These are phyloP conservation scores for Aspergillus candidus DNA, from an alignment of 2,329 filamentous ascomycete genomes.

Conservation along the genomic window DNA sequence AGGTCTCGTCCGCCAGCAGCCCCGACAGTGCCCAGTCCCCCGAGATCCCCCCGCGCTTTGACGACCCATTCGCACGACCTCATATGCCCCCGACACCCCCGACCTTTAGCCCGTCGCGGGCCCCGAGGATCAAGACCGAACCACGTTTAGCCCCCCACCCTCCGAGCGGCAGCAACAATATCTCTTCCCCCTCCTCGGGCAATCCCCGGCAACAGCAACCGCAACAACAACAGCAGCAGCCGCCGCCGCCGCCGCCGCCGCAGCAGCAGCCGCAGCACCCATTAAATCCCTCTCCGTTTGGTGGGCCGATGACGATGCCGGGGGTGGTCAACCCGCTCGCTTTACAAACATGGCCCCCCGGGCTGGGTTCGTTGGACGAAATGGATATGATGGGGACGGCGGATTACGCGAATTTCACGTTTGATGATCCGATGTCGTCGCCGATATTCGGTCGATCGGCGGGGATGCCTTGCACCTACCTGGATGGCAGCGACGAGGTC, in stretches of 20 bases:
- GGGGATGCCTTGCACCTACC: slow-evolving; percentile 28
- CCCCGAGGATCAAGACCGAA: slow-evolving; percentile 24
- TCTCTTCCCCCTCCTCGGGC: too few species aligned
- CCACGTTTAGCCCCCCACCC: slow-evolving; percentile 17
- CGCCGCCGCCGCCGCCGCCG: too few species aligned
- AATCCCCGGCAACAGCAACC: too few species aligned
- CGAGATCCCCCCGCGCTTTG: slow-evolving; percentile 24
- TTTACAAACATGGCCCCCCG: slow-evolving; percentile 26
- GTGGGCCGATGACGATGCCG: slow-evolving; percentile 24
- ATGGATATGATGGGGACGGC: slow-evolving; percentile 28
- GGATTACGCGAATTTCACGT: slow-evolving; percentile 27
- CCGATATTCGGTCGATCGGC: slow-evolving; percentile 34
- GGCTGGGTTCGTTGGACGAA: slow-evolving; percentile 27
- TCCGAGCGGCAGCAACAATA: background rate
- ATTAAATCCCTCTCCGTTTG: slow-evolving; percentile 7
- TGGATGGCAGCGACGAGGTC: slow-evolving; percentile 31
- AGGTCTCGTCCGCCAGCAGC: slow-evolving; percentile 52
- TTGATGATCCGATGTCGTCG: slow-evolving; percentile 29
- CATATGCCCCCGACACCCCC: slow-evolving; percentile 38
- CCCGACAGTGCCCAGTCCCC: slow-evolving; percentile 51
- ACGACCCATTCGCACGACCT: slow-evolving; percentile 25
- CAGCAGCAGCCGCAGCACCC: too few species aligned
- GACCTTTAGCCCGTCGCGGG: slow-evolving; percentile 32
- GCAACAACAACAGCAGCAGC: too few species aligned
- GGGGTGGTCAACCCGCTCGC: slow-evolving; percentile 34